Evolutionary conservation across 73 alveolate genomes (phyloP).

Genomic region (Blepharisma japonicum): DNA sequence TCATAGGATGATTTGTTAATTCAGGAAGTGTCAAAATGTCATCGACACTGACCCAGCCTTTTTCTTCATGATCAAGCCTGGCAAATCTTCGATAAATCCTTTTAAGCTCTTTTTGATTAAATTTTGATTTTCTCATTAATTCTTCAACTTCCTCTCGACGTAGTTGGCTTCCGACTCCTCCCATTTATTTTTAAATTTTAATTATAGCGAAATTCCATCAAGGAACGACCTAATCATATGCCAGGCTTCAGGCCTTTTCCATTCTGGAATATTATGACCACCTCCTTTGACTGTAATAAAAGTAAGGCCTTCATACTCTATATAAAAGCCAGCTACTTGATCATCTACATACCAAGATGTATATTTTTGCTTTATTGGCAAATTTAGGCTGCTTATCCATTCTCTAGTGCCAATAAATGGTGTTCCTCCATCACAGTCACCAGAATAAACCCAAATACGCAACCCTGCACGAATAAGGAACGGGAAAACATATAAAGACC

Average conservation of each 20-base stretch:
- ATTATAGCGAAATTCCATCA: too few species aligned
- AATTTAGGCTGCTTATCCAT: conserved; percentile 44
- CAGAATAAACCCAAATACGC: conserved; percentile 44
- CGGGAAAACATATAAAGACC: too few species aligned
- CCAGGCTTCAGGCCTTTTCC: conserved; percentile 33
- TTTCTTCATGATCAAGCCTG: conserved; percentile 53
- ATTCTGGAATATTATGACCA: conserved; percentile 97
- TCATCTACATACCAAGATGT: conserved; percentile 37
- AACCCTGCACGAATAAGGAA: too few species aligned
- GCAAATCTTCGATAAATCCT: conserved; percentile 62
- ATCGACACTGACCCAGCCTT: conserved; percentile 72
- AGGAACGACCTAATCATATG: too few species aligned
- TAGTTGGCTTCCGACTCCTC: conserved; percentile 10
- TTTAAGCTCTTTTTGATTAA: conserved; percentile 63
- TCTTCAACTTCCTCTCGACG: neutral
- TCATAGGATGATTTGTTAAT: conserved; percentile 72
- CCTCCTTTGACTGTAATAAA: conserved; percentile 71
- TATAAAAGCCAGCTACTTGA: conserved; percentile 38
- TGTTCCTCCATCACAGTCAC: conserved; percentile 60
- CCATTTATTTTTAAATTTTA: neutral
- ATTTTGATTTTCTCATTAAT: neutral
- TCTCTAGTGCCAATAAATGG: conserved; percentile 60
- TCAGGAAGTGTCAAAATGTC: conserved; percentile 77
- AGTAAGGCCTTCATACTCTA: conserved; percentile 46
- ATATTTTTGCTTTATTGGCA: conserved; percentile 38